Evolutionary conservation across 1,284 basidiomycete species (phyloP).

Genomic region (Amylostereum areolatum): DNA sequence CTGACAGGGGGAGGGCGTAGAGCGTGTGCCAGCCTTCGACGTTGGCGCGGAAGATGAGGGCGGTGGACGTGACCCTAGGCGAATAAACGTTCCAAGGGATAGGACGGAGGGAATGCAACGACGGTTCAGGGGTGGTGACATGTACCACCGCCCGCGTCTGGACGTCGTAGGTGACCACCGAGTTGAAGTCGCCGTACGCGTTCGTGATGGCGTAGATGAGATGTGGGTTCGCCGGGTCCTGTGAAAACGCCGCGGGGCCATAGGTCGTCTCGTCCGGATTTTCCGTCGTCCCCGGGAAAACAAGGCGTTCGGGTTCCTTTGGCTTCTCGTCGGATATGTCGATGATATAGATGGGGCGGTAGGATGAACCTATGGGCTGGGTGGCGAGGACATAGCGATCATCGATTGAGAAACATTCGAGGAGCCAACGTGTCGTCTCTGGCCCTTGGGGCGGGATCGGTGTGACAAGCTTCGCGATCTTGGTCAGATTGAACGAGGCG

Average conservation of each 20-base stretch:
- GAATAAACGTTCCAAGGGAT: conserved; percentile 23
- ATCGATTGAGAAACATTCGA: conserved; percentile 26
- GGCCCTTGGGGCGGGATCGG: conserved; percentile 16
- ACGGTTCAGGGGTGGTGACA: conserved; percentile 24
- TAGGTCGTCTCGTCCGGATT: conserved; percentile 17
- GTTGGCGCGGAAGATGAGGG: conserved; percentile 27
- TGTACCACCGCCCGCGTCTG: conserved; percentile 20
- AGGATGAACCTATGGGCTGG: conserved; percentile 18
- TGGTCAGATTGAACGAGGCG: conserved; percentile 19
- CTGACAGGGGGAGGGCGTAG: conserved; percentile 25
- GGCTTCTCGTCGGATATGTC: conserved; percentile 24
- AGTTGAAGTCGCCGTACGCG: conserved; percentile 28
- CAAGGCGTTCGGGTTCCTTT: conserved; percentile 19
- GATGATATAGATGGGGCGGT: conserved; percentile 25
- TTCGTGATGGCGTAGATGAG: conserved; percentile 25
- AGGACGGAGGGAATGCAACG: conserved; percentile 22
- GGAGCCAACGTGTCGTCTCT: conserved; percentile 21
- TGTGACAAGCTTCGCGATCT: conserved; percentile 23
- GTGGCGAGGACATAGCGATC: conserved; percentile 26
- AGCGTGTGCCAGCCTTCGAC: conserved; percentile 29
- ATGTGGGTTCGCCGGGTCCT: conserved; percentile 18
- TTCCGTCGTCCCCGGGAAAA: conserved; percentile 25
- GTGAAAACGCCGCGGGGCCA: conserved; percentile 21
- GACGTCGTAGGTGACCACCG: conserved; percentile 27
- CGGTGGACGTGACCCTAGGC: conserved; percentile 19